Base-by-base conservation (phyloP, 2,329 filamentous ascomycete species). In the Ascochyta koolunga region DNA sequence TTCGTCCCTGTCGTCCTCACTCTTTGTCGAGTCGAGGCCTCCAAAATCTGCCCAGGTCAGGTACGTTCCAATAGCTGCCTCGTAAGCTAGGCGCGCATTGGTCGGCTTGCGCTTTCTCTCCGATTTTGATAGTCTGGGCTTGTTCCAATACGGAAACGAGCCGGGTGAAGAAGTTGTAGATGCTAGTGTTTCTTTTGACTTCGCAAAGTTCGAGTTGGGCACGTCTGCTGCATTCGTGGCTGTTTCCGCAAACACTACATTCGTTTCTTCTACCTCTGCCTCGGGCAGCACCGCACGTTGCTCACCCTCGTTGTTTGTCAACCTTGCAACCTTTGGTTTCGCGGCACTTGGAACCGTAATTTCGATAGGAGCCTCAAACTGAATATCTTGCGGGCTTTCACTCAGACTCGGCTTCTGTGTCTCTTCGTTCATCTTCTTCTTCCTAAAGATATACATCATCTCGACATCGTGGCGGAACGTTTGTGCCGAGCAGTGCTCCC, bases 401-500 rank as follows among this genome's bases (percentile, higher is more conserved):
- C 45, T 45, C 10, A 41, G 39, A 9, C 41, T 31, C 10, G 56
- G 54, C 36, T 66, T 63, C 10, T 40, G 22, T 13, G 41, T 46
- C 10, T 50, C 32, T 24, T 62, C 49, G n/a, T 51, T 21, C n/a
- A 56, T 50, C 8, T 56, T 8, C 25, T 55, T 61, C 2, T 43
- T 24, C 38, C 64, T 59, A 31, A 66, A 67, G n/a, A 73, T 51
- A 13, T 70, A 65, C 48, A 79, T 75, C 82, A 92, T 88, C 49
- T 83, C 64, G 5, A 68, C 36, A 60, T 96, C 91, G 63, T 93
- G 86, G 1, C 77, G 75, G 67, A 93, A 96, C 0, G 59, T 58
- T 0, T 78, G 69, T 0, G 78, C 81, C 0, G 83, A 84, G 70
- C 91, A 96, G 24, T 86, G 76, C 19, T 84, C 72, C 0, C 90